Evolutionary conservation across 2,329 filamentous ascomycete species (phyloP).

Genomic region (Trichoderma guizhouense): DNA sequence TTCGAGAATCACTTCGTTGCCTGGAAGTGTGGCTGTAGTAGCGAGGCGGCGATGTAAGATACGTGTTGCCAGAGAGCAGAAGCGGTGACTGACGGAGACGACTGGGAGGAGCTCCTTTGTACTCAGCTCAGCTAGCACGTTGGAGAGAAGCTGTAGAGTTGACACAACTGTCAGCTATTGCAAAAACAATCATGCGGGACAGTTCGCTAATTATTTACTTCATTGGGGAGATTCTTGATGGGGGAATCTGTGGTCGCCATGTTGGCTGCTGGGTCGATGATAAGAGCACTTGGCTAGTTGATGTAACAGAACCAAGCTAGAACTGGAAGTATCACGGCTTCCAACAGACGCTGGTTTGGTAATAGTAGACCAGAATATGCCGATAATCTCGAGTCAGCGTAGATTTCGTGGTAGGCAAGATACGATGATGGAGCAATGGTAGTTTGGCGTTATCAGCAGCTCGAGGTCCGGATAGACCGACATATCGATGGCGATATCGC

Average conservation of each 20-base stretch:
- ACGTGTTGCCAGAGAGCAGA: constrained; percentile 60
- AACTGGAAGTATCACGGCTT: neutral
- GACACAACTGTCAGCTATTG: neutral
- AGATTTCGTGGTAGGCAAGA: neutral
- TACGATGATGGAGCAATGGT: neutral
- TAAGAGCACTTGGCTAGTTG: neutral
- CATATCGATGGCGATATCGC: neutral
- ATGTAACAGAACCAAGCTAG: neutral
- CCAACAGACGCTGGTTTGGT: neutral
- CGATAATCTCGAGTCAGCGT: neutral
- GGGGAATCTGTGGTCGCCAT: neutral
- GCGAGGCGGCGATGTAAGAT: constrained; percentile 64
- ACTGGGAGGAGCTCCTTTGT: constrained; percentile 54
- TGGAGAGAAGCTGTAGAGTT: constrained; percentile 46
- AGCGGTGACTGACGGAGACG: constrained; percentile 57
- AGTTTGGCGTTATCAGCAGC: neutral
- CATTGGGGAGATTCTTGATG: constrained; percentile 8
- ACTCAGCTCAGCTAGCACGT: constrained; percentile 46
- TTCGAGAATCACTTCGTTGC: constrained; percentile 67
- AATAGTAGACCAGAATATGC: too few relatives aligned
- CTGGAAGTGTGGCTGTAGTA: constrained; percentile 26
- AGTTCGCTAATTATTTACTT: neutral
- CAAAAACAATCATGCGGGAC: neutral
- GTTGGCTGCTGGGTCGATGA: neutral
- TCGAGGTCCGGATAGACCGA: neutral